Evolutionary conservation across 2,329 filamentous ascomycete species (phyloP).

Genomic region (Diaporthe nobilis): DNA sequence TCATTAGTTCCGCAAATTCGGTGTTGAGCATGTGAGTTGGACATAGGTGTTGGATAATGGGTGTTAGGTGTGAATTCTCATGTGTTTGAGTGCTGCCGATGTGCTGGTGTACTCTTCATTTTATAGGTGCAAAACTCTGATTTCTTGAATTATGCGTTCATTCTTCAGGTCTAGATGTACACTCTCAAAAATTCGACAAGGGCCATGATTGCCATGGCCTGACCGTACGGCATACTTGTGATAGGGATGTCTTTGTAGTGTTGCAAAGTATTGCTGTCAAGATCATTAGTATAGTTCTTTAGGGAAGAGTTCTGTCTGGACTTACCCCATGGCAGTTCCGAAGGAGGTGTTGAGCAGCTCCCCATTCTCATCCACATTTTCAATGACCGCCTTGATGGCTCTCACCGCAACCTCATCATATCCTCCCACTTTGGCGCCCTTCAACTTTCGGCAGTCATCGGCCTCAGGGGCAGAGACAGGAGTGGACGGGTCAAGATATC

Average conservation of each 20-base stretch:
- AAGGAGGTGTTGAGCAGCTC: conserved; percentile 83
- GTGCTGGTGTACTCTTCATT: no score
- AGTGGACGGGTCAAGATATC: conserved; percentile 72
- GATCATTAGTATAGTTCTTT: not conserved
- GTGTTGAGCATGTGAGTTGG: no score
- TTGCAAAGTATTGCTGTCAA: conserved; percentile 67
- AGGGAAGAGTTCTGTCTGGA: not conserved
- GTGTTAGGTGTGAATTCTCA: no score
- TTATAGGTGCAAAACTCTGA: no score
- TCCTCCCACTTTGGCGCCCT: conserved; percentile 17
- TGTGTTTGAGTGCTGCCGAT: no score
- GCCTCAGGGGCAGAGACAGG: conserved; percentile 35
- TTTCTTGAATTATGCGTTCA: not conserved
- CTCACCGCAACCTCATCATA: conserved; percentile 74
- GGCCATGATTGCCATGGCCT: conserved; percentile 88
- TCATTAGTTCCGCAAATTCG: no score
- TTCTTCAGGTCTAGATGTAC: conserved; percentile 54
- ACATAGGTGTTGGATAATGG: no score
- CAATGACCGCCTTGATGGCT: conserved; percentile 77
- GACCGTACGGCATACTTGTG: conserved; percentile 88
- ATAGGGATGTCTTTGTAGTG: conserved; percentile 83
- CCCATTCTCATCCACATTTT: conserved; percentile 75
- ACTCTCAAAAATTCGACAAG: conserved; percentile 79
- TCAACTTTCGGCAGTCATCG: conserved; percentile 35
- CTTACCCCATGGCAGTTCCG: conserved; percentile 80